Evolutionary conservation across 2,329 filamentous ascomycete species (phyloP), one percentile per base, ranked within the genome.

Genomic region (Ceratocystis harringtonii): DNA sequence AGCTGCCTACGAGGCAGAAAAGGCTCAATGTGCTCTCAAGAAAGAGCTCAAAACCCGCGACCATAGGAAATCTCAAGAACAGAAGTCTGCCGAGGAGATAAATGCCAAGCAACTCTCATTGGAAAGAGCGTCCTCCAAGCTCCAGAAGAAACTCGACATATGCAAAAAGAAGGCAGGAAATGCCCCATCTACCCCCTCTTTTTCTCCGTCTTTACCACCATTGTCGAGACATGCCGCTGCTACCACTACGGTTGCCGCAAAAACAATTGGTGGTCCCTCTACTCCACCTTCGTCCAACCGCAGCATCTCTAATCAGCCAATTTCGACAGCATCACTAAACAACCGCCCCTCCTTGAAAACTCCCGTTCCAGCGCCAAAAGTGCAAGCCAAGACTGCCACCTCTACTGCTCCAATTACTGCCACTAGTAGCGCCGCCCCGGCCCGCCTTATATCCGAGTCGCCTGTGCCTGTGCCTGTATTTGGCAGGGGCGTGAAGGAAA

Each of bases 251-350:
- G 12, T 5, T 19, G 30, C 17, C 55, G 17, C 12, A 22, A 62
- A 12, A 10, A 36, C 25, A 25, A 32, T 19, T 7, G 17, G 28
- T n/a, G 17, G 28, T 28, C 43, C 45, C 17, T 45, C 45, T 32
- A 45, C 12, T 62, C 30, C 61, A 17, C 30, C 61, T 19, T 36
- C 6, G 45, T 62, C 61, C 61, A 48, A 48, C 43, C 50, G 12
- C 61, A 45, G 6, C 61, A 48, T 28, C 25, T 62, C 61, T 62
- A 62, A 62, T 48, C 36, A 62, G 45, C 41, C 25, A 48, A 17
- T 36, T 30, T 62, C 61, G 43, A 62, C 61, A 62, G 61, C 43
- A 44, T 8, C 44, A 62, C 25, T 62, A 62, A 50, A 45, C 41
- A 45, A 22, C 44, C 17, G 61, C 19, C 61, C 25, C 28, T 48